Percentiles rank a stretch among this genome's conserved stretches.
phyloP scores from a whole-genome alignment of 208 protist genomes.

The Acanthamoeba castellanii region DNA sequence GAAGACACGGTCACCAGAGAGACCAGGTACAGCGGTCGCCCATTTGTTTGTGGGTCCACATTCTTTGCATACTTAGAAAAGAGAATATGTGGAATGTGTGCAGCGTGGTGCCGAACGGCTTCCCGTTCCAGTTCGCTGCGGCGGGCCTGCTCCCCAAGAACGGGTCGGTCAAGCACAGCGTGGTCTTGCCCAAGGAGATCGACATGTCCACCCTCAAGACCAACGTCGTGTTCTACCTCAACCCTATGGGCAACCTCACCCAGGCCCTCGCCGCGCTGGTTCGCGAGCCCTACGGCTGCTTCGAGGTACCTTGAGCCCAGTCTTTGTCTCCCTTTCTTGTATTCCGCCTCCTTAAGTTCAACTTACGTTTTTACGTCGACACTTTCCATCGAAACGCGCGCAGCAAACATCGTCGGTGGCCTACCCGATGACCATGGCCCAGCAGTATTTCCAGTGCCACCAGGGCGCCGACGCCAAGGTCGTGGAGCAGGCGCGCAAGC shows the following conservation, averaged over 20 bases:
- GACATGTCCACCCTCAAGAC: conserved; percentile 1
- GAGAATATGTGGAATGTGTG: background rate
- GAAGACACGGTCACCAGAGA: conserved; percentile 28
- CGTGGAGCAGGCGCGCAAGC: conserved; percentile 19
- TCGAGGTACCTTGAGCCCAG: background rate
- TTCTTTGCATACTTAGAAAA: too few species aligned
- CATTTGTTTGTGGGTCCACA: too few species aligned
- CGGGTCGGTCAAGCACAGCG: background rate
- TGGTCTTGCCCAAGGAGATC: conserved; percentile 1
- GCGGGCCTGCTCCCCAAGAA: conserved; percentile 13
- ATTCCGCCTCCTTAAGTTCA: too few species aligned
- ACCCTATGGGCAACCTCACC: conserved; percentile 30
- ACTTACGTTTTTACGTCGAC: background rate
- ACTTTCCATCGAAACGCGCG: background rate
- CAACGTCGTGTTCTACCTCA: conserved; percentile 58
- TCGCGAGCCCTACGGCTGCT: conserved; percentile 68
- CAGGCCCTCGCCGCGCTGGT: conserved; percentile 59
- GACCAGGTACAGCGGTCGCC: background rate
- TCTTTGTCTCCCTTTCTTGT: too few species aligned
- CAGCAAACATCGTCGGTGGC: conserved; percentile 64
- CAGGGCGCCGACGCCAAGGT: conserved; percentile 2
- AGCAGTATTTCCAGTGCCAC: conserved; percentile 68
- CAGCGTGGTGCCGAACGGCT: conserved; percentile 27
- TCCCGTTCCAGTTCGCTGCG: conserved; percentile 27
- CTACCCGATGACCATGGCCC: conserved; percentile 73